Conservation (phyloP, 768 basidiomycete species). For the Kwoniella dendrophila region DNA sequence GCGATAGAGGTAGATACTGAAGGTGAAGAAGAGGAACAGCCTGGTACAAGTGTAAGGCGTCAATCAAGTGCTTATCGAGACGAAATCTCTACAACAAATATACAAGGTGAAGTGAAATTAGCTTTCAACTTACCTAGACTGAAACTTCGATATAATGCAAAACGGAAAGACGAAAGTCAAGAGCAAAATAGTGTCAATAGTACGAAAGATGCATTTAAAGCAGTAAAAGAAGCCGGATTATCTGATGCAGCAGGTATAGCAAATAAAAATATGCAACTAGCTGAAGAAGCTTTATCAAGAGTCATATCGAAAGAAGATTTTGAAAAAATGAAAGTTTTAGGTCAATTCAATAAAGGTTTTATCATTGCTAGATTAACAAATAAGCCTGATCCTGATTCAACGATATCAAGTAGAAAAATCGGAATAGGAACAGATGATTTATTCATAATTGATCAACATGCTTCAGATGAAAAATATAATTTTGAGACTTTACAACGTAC, state of each 20-base stretch:
- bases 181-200: not conserved
- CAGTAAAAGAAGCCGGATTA: constrained; percentile 29
- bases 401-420: not conserved
- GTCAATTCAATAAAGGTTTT: constrained; percentile 96
- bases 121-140: constrained; percentile 57
- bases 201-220: constrained; percentile 34
- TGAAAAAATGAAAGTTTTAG: constrained; percentile 74
- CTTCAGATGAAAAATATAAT: constrained; percentile 97
- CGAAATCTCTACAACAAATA: constrained; percentile 33
- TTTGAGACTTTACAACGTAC: constrained; percentile 90
- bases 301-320: constrained; percentile 89
- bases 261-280: constrained; percentile 60
- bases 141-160: constrained; percentile 19
- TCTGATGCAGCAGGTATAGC: constrained; percentile 49
- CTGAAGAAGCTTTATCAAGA: constrained; percentile 71
- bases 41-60: not conserved
- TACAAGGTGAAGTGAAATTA: constrained; percentile 47
- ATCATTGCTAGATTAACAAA: constrained; percentile 71
- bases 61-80: constrained; percentile 27
- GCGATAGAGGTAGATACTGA: not conserved
- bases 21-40: not conserved
- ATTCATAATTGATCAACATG: constrained; percentile 96
- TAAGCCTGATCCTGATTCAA: not conserved
- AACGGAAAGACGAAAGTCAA: constrained; percentile 22
- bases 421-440: constrained; percentile 70